Evolutionary conservation across 2,329 filamentous ascomycete genomes (phyloP).

Genomic region (Tricladium varicosporioides): DNA sequence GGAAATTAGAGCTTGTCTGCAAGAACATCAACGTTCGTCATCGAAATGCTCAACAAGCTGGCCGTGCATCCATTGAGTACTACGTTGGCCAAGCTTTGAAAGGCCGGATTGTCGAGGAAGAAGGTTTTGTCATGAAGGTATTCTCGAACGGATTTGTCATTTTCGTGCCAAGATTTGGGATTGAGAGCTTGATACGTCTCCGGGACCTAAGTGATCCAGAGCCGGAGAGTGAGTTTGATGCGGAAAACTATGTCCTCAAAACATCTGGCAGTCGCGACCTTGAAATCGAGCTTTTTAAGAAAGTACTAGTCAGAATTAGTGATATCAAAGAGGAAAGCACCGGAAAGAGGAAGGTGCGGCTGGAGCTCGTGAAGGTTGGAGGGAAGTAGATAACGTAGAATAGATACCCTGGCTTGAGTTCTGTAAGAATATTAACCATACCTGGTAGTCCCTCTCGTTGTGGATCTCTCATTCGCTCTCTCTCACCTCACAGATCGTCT

Average conservation of each 20-base stretch:
- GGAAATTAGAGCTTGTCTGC: conserved; percentile 88
- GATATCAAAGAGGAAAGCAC: conserved; percentile 93
- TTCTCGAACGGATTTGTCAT: conserved; percentile 98
- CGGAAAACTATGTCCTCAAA: conserved; percentile 76
- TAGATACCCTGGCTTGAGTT: neutral
- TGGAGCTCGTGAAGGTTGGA: conserved; percentile 55
- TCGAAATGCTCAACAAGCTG: conserved; percentile 94
- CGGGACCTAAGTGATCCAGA: conserved; percentile 77
- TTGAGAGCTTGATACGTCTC: conserved; percentile 86
- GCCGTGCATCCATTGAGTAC: conserved; percentile 91
- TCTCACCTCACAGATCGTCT: too few relatives aligned
- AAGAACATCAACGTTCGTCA: conserved; percentile 98
- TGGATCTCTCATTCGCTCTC: too few relatives aligned
- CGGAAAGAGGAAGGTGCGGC: conserved; percentile 89
- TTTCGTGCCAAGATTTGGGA: conserved; percentile 91
- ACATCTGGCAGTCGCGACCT: conserved; percentile 54
- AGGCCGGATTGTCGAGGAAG: conserved; percentile 71
- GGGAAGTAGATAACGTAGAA: conserved; percentile 8
- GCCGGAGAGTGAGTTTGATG: conserved; percentile 79
- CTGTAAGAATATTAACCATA: too few relatives aligned
- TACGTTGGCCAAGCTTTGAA: conserved; percentile 97
- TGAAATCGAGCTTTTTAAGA: conserved; percentile 83
- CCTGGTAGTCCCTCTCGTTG: too few relatives aligned
- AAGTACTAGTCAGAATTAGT: conserved; percentile 82
- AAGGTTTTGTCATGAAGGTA: conserved; percentile 94